Evolutionary conservation across 257 asterid genomes (phyloP), one percentile per base, ranked within the genome.

Genomic region (Lavandula angustifolia): DNA sequence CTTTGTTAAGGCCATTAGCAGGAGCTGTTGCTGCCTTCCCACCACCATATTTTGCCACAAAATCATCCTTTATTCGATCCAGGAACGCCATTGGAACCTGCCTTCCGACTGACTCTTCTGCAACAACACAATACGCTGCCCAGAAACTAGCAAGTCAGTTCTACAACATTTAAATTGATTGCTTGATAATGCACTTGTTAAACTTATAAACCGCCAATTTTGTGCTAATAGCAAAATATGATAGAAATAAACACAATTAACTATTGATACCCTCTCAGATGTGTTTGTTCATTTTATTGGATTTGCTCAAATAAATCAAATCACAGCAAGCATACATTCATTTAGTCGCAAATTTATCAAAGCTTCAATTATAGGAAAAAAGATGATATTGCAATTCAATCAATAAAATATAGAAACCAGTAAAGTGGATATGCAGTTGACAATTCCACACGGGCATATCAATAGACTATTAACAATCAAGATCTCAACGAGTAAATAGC

Each of bases 41-140:
- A 59, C 87, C 90, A 4, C 79, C 81, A 70, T 86, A 86, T 63
- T 81, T 89, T 7, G 85, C 75, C 14, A 81, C 81, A 74, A 89
- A 89, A 57, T 89, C 92, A 51, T 89, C 95, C 85, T 82, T 89
- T 51, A 86, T 44, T 46, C 95, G 96, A 50, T 89, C 96, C 66
- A 89, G 75, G 72, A 82, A 86, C 33, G 90, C 96, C 68, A 89
- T 84, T 1, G 96, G 96, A 22, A 89, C 13, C 76, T 88, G 96
- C 17, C 96, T 78, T 46, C 95, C 96, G 0, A 80, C 88, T n/a
- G 95, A 86, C 58, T 86, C 96, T 72, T 86, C 92, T 43, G 96
- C 96, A 74, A 88, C 96, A 67, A 88, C 90, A 62, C 96, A 88
- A 64, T 86, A 88, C 11, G 96, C 96, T 88, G 84, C 77, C 68